phyloP scores from a whole-genome alignment of 2,329 filamentous ascomycete species.

The Fusarium haematococcum region DNA sequence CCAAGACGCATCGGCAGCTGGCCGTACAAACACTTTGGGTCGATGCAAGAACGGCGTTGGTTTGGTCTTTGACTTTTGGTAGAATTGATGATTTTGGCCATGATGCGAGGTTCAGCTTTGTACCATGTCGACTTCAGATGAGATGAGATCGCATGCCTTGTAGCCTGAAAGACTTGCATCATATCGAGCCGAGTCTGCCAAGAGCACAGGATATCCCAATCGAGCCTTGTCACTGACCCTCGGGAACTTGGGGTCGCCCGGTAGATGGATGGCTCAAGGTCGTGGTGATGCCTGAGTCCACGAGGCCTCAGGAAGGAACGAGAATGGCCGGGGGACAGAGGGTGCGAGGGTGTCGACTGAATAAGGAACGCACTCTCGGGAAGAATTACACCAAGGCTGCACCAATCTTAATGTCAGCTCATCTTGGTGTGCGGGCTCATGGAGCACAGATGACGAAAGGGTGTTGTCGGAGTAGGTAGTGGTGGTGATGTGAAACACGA shows the following conservation, averaged over 20 bases:
- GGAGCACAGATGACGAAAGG: neutral
- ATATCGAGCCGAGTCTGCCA: neutral
- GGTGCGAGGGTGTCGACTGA: neutral
- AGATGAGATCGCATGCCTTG: neutral
- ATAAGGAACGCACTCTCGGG: neutral
- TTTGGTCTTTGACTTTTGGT: neutral
- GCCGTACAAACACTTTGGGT: neutral
- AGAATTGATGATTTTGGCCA: conserved; percentile 6
- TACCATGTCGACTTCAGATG: neutral
- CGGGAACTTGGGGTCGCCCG: neutral
- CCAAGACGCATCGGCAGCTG: neutral
- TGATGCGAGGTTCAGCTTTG: neutral
- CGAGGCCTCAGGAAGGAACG: neutral
- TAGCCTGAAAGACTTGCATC: neutral
- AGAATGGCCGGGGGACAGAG: neutral
- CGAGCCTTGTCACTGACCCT: neutral
- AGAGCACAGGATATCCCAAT: neutral
- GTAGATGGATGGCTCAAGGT: neutral
- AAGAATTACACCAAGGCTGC: neutral
- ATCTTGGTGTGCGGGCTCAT: neutral
- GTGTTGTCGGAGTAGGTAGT: conserved; percentile 4
- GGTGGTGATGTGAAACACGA: conserved; percentile 26
- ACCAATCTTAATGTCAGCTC: neutral
- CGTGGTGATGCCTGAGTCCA: neutral
- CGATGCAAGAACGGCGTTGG: neutral